phyloP scores from a whole-genome alignment of 805 yeast species.

The Hanseniaspora mollemarum region DNA sequence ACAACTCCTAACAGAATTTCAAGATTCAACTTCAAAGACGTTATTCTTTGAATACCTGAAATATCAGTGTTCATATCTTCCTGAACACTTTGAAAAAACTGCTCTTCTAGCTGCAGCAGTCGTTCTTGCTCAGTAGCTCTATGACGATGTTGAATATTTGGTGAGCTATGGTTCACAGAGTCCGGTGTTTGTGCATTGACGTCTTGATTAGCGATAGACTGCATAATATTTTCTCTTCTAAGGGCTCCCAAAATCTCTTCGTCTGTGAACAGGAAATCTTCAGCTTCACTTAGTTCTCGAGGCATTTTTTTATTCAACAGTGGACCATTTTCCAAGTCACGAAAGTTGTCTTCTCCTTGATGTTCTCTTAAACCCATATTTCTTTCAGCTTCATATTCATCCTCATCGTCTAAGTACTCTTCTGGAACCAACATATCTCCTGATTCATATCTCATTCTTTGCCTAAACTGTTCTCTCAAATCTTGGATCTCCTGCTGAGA shows the following conservation, averaged over 20 bases:
- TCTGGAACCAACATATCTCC: constrained; percentile 15
- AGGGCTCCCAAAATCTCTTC: constrained; percentile 6
- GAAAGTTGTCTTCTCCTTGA: constrained; percentile 12
- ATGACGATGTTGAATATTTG: constrained; percentile 38
- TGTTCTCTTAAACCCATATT: constrained; percentile 1
- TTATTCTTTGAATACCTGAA: constrained; percentile 27
- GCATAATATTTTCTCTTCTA: constrained; percentile 5
- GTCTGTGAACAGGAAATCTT: constrained; percentile 13
- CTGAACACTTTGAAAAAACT: constrained; percentile 74
- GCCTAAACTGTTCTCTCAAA: constrained; percentile 61
- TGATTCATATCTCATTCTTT: constrained; percentile 36
- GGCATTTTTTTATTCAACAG: neutral
- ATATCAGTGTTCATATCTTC: constrained; percentile 40
- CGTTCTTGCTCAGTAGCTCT: constrained; percentile 11
- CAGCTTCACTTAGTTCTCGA: neutral
- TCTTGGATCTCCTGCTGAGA: constrained; percentile 63
- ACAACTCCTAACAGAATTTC: constrained; percentile 60
- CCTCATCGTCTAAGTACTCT: constrained; percentile 19
- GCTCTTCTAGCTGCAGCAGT: constrained; percentile 52
- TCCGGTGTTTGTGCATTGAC: constrained; percentile 15
- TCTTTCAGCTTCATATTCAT: constrained; percentile 18
- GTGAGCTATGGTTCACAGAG: neutral
- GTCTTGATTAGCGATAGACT: neutral
- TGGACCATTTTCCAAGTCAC: constrained; percentile 10
- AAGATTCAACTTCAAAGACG: constrained; percentile 40